A percentile compares a stretch with the other conserved stretches of the same genome.
phyloP scores from a whole-genome alignment of 129 eudicot genomes.

The Erigeron canadensis region DNA sequence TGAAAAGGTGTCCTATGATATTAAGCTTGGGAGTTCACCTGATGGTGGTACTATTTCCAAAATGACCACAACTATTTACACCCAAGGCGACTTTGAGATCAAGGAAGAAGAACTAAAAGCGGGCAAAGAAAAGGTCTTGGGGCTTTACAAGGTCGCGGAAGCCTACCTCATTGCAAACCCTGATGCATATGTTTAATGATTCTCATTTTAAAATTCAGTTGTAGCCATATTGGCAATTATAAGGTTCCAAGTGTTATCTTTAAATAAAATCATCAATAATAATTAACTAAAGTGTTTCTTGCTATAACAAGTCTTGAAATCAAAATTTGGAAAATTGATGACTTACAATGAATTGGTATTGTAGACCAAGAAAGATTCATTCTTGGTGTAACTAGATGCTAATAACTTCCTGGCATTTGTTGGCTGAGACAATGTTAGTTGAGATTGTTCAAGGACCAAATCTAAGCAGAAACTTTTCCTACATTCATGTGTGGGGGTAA shows the following conservation, averaged over 20 bases:
- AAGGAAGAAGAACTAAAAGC: constrained; percentile 54
- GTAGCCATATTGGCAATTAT: constrained; percentile 1
- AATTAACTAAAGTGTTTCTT: background rate
- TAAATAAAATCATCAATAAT: background rate
- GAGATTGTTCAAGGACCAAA: constrained; percentile 37
- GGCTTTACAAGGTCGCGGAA: constrained; percentile 60
- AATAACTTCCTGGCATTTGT: constrained; percentile 71
- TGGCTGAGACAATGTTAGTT: constrained; percentile 79
- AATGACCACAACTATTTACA: constrained; percentile 49
- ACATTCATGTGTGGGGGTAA: constrained; percentile 27
- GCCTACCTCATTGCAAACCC: constrained; percentile 58
- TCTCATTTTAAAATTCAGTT: background rate
- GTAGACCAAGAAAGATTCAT: constrained; percentile 68
- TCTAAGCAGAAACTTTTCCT: constrained; percentile 69
- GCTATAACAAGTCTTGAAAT: background rate
- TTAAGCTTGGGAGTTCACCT: constrained; percentile 44
- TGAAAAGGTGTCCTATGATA: constrained; percentile 39
- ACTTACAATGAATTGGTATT: constrained; percentile 38
- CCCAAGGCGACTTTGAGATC: constrained; percentile 38
- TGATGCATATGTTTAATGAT: constrained; percentile 46
- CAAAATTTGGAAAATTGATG: background rate
- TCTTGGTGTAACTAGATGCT: constrained; percentile 58
- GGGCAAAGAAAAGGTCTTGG: constrained; percentile 55
- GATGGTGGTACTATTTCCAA: constrained; percentile 52
- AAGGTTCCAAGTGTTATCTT: constrained; percentile 16